Conservation (phyloP, 2,329 filamentous ascomycete species). For the Diplodia scrobiculata region DNA sequence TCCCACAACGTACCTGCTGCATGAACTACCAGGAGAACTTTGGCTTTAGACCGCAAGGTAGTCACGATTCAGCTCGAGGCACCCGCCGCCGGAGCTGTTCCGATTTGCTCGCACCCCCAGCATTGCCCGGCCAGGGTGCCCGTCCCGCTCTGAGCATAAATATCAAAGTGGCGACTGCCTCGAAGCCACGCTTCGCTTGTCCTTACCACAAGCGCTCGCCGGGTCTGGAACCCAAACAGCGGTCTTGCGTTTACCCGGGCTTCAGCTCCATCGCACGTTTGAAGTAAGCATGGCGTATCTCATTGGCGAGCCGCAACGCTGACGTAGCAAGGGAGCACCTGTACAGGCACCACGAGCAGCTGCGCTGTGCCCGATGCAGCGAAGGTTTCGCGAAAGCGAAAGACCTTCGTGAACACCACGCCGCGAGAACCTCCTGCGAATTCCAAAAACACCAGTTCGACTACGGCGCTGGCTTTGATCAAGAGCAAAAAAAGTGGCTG, state of each 20-base stretch:
- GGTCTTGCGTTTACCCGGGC: not conserved
- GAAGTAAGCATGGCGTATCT: not conserved
- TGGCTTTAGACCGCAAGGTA: not conserved
- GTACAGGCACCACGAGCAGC: not conserved
- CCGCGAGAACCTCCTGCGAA: not conserved
- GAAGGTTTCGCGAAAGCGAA: not conserved
- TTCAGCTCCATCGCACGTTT: not conserved
- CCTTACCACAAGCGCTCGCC: not conserved
- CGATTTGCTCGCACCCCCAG: not conserved
- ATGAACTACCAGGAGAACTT: not conserved
- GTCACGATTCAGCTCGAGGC: not conserved
- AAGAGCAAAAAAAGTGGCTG: not conserved
- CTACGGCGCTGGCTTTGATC: not conserved
- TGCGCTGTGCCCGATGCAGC: not conserved
- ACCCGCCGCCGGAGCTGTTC: not conserved
- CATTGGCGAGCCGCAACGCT: not conserved
- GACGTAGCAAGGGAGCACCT: not conserved
- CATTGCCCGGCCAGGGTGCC: not conserved
- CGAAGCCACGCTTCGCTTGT: not conserved
- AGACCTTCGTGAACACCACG: not conserved
- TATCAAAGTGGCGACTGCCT: too few relatives aligned
- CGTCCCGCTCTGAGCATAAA: not conserved
- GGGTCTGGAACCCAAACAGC: not conserved
- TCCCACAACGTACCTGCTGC: not conserved
- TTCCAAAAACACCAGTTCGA: not conserved